phyloP scores from a whole-genome alignment of 78 protist genomes.

The Tieghemostelium lacteum region DNA sequence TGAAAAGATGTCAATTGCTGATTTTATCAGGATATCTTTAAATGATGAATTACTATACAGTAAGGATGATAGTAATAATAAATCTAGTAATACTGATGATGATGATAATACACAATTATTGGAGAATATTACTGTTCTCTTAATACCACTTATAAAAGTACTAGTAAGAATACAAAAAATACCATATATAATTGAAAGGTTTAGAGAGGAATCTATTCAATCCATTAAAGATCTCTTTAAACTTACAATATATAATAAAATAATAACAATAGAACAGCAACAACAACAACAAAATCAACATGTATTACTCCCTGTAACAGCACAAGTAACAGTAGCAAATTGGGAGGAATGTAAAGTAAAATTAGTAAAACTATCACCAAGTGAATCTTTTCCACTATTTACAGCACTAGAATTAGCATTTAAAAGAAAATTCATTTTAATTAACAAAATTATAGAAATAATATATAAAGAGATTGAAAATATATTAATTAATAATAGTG shows the following conservation, averaged over 20 bases:
- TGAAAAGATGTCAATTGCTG: slow-evolving; percentile 62
- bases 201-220: slow-evolving; percentile 27
- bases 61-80: neutral
- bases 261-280: neutral
- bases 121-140: slow-evolving; percentile 1
- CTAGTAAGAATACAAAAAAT: slow-evolving; percentile 22
- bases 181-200: slow-evolving; percentile 31
- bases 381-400: slow-evolving; percentile 42
- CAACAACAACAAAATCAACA: neutral
- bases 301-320: neutral
- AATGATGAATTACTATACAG: slow-evolving; percentile 24
- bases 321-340: neutral
- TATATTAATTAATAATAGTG: neutral
- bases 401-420: slow-evolving; percentile 25
- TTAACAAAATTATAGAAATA: slow-evolving; percentile 15
- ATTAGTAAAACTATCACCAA: slow-evolving; percentile 45
- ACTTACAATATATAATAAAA: neutral
- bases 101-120: neutral
- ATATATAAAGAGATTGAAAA: slow-evolving; percentile 1
- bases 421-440: slow-evolving; percentile 9
- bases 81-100: neutral
- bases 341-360: slow-evolving; percentile 51
- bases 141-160: slow-evolving; percentile 24
- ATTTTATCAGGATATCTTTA: slow-evolving; percentile 36
- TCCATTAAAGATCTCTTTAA: slow-evolving; percentile 19